A percentile compares a stretch with the other conserved stretches of the same genome.
These are phyloP conservation scores for Lomentospora prolificans DNA, from an alignment of 2,329 filamentous ascomycete species.

Conservation along the genomic window DNA sequence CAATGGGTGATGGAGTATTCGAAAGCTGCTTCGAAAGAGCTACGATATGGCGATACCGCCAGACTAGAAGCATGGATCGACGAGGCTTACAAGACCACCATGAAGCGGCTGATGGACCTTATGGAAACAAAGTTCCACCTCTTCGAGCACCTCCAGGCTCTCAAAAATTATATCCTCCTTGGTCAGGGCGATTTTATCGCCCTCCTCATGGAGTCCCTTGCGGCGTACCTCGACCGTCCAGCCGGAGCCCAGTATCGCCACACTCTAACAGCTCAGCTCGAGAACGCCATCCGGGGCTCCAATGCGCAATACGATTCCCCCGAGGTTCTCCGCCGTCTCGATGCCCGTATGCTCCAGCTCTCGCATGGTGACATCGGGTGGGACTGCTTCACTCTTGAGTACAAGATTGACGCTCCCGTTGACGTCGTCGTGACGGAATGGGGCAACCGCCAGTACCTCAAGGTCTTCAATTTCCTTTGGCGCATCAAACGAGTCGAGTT, in stretches of 20 bases:
- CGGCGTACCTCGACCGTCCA: slow-evolving; percentile 84
- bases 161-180: slow-evolving; percentile 90
- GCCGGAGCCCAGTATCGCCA: slow-evolving; percentile 96
- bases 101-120: slow-evolving; percentile 85
- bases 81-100: slow-evolving; percentile 94
- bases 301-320: slow-evolving; percentile 93
- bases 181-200: slow-evolving; percentile 97
- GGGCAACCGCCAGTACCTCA: slow-evolving; percentile 92
- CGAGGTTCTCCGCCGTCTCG: slow-evolving; percentile 81
- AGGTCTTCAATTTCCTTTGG: slow-evolving; percentile 99
- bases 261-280: slow-evolving; percentile 91
- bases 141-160: slow-evolving; percentile 80
- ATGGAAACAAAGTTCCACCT: slow-evolving; percentile 95
- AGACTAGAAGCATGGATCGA: slow-evolving; percentile 90
- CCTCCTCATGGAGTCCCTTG: slow-evolving; percentile 90
- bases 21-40: slow-evolving; percentile 81
- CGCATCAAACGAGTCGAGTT: slow-evolving; percentile 97
- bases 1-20: slow-evolving; percentile 95
- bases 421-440: slow-evolving; percentile 96
- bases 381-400: slow-evolving; percentile 98
- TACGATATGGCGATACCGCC: slow-evolving; percentile 86
- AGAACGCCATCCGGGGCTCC: slow-evolving; percentile 92
- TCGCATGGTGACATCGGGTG: slow-evolving; percentile 96
- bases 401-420: slow-evolving; percentile 93
- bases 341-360: slow-evolving; percentile 96